Evolutionary conservation across 2,329 filamentous ascomycete species (phyloP), one percentile per base, ranked within the genome.

Genomic region (Sclerotinia minor): DNA sequence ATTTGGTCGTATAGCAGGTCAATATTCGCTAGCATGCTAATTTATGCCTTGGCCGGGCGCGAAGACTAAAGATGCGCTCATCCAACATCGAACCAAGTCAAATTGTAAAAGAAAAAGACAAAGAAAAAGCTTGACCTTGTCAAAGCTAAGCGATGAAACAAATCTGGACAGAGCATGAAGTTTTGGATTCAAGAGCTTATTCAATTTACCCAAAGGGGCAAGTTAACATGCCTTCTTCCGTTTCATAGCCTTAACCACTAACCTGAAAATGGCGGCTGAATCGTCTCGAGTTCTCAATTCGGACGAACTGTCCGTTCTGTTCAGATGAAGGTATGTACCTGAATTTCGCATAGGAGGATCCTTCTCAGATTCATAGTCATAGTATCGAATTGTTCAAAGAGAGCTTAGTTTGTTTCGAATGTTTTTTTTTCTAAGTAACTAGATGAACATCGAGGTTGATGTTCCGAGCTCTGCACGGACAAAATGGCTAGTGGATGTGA

Each of bases 181-280:
- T 7, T 32, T 15, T 29, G 17, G 24, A 59, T 38, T 19, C 15
- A 19, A 58, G n/a, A 17, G n/a, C 54, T 58, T 58, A 38, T 17
- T 24, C n/a, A 26, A 41, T 44, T 44, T 26, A 15, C n/a, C n/a
- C 15, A 41, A 44, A 58, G 35, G 15, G 5, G 54, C 11, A 49
- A 49, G 9, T 44, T 3, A 19, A 57, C 17, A 57, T 57, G 32
- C 32, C 54, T 38, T 24, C 21, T 32, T 41, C 9, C 57, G 57
- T 47, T 60, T 60, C 57, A 60, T 17, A 47, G 57, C 57, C 47
- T 60, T 47, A 21, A 57, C 21, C 21, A 57, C 32, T 19, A 57
- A 21, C 54, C 35, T 41, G 54, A 41, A 57, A 35, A 38, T 29
- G 21, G 57, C 57, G 41, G 57, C 57, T 47, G 57, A 32, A 11